Base-by-base conservation (phyloP, 108 stramenopile species). In the Schizochytrium sp. region DNA sequence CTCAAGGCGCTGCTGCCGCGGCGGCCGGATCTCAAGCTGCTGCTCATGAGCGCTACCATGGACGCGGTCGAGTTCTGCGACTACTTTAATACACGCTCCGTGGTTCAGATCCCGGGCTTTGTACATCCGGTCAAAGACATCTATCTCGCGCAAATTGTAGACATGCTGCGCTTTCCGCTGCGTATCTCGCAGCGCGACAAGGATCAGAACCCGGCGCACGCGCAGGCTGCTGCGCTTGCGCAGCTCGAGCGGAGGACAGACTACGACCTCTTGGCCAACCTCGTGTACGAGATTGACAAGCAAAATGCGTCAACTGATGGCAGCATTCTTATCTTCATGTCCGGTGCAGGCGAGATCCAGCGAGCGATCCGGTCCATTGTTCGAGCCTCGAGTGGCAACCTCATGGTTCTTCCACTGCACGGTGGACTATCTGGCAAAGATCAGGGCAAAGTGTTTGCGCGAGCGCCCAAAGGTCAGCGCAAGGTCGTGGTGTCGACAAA, bases 401-500 rank as follows among this genome's bases (percentile, higher is more conserved):
- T 92, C 87, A 91, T 90, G 60, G 89, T 95, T 63, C 94, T 96
- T 60, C 96, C 96, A 6, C 94, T 98, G 45, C 98, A 98, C 92
- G 93, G 93, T 23, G 95, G 95, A 8, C 94, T 98, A 53, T 93
- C 97, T 6, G 90, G 93, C 69, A 89, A 92, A 72, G 95, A 95
- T 87, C 97, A 98, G 92, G 90, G 94, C 23, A 90, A 88, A 60
- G 96, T 96, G 57, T 96, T 98, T 72, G 87, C 88, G 10, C 87
- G 91, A 25, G 93, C 96, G 0, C 95, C 92, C 5, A 60, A 53
- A 5, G 95, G 94, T 8, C 72, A 88, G 53, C 92, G 95, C 58
- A 97, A 97, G 91, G 95, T 97, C 89, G 93, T 99, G 34, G 93
- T 99, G 44, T 96, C 98, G 5, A 99, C 98, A 0, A 99, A 99